A percentile compares a stretch with the other conserved stretches of the same genome.
phyloP scores from a whole-genome alignment of 2,329 filamentous ascomycete species.

The Geosmithia morbida region DNA sequence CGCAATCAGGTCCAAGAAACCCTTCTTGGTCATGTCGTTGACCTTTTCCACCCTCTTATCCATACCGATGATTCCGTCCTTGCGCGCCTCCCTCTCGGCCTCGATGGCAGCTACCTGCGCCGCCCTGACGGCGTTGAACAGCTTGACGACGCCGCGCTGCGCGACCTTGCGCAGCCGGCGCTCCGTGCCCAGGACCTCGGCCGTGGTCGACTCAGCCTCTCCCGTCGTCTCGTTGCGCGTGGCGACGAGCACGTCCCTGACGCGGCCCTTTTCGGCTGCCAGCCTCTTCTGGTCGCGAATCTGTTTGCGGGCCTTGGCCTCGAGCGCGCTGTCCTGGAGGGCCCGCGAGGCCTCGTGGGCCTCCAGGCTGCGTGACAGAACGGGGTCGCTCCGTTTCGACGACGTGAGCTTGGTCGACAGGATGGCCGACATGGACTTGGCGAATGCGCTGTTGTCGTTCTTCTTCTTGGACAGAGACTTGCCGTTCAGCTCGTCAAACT shows the following conservation, averaged over 20 bases:
- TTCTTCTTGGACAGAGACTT: conserved; percentile 51
- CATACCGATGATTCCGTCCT: conserved; percentile 64
- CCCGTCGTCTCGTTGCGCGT: conserved; percentile 37
- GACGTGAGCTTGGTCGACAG: conserved; percentile 76
- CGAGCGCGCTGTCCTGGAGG: conserved; percentile 62
- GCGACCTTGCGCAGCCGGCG: conserved; percentile 73
- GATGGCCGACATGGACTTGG: conserved; percentile 87
- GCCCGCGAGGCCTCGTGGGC: conserved; percentile 60
- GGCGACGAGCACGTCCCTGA: conserved; percentile 68
- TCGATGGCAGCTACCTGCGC: conserved; percentile 82
- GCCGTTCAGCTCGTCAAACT: conserved; percentile 16
- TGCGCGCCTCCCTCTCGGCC: conserved; percentile 54
- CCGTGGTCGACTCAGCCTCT: conserved; percentile 28
- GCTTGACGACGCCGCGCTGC: conserved; percentile 83
- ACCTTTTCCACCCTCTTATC: conserved; percentile 72
- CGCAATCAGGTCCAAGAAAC: conserved; percentile 82
- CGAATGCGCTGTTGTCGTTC: conserved; percentile 84
- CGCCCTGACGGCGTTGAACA: conserved; percentile 90
- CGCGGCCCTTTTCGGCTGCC: conserved; percentile 71
- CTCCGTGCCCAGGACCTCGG: conserved; percentile 54
- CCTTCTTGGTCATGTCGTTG: conserved; percentile 93
- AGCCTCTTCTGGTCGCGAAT: conserved; percentile 67
- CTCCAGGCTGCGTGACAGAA: conserved; percentile 70
- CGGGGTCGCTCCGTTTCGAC: conserved; percentile 71
- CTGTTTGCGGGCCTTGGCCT: conserved; percentile 66